Base-by-base conservation (phyloP, 2,329 filamentous ascomycete species). In the Fusarium algeriense region DNA sequence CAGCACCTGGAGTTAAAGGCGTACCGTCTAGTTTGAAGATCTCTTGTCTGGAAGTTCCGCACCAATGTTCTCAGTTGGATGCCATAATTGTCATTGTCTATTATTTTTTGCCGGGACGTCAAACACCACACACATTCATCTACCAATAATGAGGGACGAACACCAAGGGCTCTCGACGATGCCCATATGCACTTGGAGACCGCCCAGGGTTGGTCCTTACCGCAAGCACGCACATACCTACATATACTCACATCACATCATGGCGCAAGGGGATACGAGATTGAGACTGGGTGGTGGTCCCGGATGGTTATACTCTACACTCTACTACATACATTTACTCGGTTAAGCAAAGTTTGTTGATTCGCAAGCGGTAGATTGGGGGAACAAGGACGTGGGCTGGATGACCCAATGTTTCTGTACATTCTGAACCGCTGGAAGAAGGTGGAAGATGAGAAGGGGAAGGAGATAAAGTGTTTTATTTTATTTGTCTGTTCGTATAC, bases 121-220 rank as follows among this genome's bases (percentile, higher is more conserved):
- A 67, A 68, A 65, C 72, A 73, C 70, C 60, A 69, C 68, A 71
- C 57, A 69, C 46, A 71, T 71, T 58, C 61, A 75, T 60, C 67
- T 67, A 71, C 54, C 68, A 74, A 63, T 74, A 77, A 77, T 77
- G 74, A 75, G 70, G 72, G 70, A 75, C 60, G 70, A 72, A 64
- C 41, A 71, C 65, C 64, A 52, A 65, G 64, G 69, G 67, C 59
- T 69, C 59, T 70, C 68, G 68, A 73, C 28, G 71, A 73, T 70
- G 69, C 68, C 71, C 55, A 28, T 55, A 55, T 54, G 70, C 70
- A 60, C 66, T 73, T 64, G 46, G 61, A 73, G 69, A 60, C 67
- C 63, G 54, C 63, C 60, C 49, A 35, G 63, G 43, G 48, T 71
- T 71, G 70, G 67, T 67, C 67, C 67, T 65, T 56, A 65, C 56